phyloP scores from a whole-genome alignment of 495 filamentous ascomycete genomes.

The Neurospora sp. region DNA sequence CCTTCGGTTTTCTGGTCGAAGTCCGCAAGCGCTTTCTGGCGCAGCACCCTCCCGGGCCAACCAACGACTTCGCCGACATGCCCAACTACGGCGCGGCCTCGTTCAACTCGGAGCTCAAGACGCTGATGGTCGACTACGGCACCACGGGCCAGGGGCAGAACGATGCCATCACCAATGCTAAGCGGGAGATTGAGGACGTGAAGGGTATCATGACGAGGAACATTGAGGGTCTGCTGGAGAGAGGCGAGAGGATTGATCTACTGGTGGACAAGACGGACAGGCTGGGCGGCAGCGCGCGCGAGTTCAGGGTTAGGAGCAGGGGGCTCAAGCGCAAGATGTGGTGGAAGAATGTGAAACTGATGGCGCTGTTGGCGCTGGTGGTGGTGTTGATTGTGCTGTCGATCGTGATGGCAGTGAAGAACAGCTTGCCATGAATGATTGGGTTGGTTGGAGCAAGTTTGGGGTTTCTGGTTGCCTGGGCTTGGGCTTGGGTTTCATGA shows the following conservation, averaged over 20 bases:
- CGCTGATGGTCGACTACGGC: conserved; percentile 75
- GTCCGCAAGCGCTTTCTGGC: conserved; percentile 80
- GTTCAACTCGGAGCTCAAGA: conserved; percentile 72
- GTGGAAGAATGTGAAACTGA: conserved; percentile 98
- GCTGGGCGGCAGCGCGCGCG: conserved; percentile 71
- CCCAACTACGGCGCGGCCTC: conserved; percentile 83
- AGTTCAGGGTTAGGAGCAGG: conserved; percentile 78
- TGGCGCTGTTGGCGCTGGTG: conserved; percentile 76
- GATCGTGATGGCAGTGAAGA: conserved; percentile 35
- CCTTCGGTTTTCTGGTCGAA: conserved; percentile 86
- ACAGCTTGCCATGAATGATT: conserved; percentile 12
- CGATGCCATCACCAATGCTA: conserved; percentile 76
- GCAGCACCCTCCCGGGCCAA: conserved; percentile 55
- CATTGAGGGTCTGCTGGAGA: conserved; percentile 90
- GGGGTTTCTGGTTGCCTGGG: neutral
- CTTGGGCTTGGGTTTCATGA: neutral
- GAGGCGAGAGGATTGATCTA: conserved; percentile 89
- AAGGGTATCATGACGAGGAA: conserved; percentile 97
- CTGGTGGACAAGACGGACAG: conserved; percentile 96
- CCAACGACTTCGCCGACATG: conserved; percentile 59
- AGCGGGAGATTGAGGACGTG: conserved; percentile 85
- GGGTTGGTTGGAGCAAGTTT: conserved; percentile 1
- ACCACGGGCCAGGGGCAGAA: conserved; percentile 61
- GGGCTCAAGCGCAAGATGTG: conserved; percentile 89
- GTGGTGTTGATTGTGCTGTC: conserved; percentile 64